phyloP scores from a whole-genome alignment of 1,284 basidiomycete species.

The Termitomyces sp. region DNA sequence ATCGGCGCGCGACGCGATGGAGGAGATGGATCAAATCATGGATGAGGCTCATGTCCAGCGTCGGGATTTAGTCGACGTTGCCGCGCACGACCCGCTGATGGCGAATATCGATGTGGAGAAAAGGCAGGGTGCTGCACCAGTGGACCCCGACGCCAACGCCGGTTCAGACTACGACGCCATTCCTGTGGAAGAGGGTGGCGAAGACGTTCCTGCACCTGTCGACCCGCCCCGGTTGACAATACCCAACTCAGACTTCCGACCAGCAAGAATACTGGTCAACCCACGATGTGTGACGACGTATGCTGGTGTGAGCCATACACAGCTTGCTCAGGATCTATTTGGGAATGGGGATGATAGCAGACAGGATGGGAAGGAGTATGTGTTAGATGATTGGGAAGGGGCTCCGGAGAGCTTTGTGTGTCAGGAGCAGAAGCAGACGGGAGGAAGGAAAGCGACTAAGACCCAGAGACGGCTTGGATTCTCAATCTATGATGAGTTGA shows the following conservation, averaged over 20 bases:
- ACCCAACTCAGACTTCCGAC: slow-evolving; percentile 83
- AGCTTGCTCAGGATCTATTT: slow-evolving; percentile 87
- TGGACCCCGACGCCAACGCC: slow-evolving; percentile 69
- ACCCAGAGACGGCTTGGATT: slow-evolving; percentile 85
- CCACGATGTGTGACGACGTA: slow-evolving; percentile 95
- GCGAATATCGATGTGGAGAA: slow-evolving; percentile 27
- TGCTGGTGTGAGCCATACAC: slow-evolving; percentile 90
- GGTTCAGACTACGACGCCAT: slow-evolving; percentile 90
- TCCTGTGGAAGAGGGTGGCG: slow-evolving; percentile 56
- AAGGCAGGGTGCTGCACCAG: slow-evolving; percentile 21
- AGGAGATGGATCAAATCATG: slow-evolving; percentile 41
- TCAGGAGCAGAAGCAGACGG: slow-evolving; percentile 88
- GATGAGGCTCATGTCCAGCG: slow-evolving; percentile 21
- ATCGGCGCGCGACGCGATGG: slow-evolving; percentile 72
- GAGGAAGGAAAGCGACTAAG: slow-evolving; percentile 88
- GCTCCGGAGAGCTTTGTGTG: slow-evolving; percentile 95
- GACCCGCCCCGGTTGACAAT: slow-evolving; percentile 51
- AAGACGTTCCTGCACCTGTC: slow-evolving; percentile 36
- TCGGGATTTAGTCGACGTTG: slow-evolving; percentile 32
- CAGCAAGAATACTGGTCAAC: slow-evolving; percentile 89
- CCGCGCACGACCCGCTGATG: slow-evolving; percentile 30
- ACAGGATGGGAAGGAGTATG: slow-evolving; percentile 58
- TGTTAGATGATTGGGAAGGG: slow-evolving; percentile 89
- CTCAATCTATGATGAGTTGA: slow-evolving; percentile 73
- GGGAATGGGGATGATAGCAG: slow-evolving; percentile 63